Conservation (phyloP, 2,329 filamentous ascomycete genomes). For the Neofusicoccum parvum region DNA sequence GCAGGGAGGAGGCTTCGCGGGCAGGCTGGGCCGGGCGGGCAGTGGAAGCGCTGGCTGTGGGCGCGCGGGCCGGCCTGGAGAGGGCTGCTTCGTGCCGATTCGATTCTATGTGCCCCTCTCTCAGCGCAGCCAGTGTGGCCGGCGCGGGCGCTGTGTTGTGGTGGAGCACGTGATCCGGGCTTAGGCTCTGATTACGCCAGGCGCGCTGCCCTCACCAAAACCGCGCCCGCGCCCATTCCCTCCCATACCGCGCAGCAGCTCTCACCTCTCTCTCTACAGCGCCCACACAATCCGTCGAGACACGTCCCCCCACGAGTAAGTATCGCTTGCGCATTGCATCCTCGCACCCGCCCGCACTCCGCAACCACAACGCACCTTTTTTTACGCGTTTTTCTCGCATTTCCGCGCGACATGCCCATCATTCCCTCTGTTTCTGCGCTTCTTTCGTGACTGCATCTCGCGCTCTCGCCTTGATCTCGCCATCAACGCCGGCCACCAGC, state of each 20-base stretch:
- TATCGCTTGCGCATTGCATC: conserved; percentile 20
- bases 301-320: conserved; percentile 20
- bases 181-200: conserved; percentile 17
- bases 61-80: neutral
- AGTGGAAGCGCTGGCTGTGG: neutral
- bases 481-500: conserved; percentile 7
- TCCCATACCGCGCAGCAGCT: conserved; percentile 14
- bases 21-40: too few relatives aligned
- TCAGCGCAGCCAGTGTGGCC: neutral
- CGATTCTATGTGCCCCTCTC: neutral
- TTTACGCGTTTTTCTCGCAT: conserved; percentile 24
- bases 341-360: conserved; percentile 28
- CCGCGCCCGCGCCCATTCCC: neutral
- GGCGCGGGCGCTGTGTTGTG: neutral
- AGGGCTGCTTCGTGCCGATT: conserved; percentile 8
- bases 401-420: conserved; percentile 27
- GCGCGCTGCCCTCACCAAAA: conserved; percentile 12
- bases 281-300: conserved; percentile 20
- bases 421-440: conserved; percentile 22
- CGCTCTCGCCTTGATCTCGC: conserved; percentile 10
- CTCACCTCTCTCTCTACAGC: conserved; percentile 18
- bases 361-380: conserved; percentile 33
- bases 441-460: conserved; percentile 34
- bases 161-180: conserved; percentile 6
- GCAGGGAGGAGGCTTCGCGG: conserved; percentile 5